Conservation (phyloP, 352 stramenopile genomes). For the Elongisporangium prolatum region DNA sequence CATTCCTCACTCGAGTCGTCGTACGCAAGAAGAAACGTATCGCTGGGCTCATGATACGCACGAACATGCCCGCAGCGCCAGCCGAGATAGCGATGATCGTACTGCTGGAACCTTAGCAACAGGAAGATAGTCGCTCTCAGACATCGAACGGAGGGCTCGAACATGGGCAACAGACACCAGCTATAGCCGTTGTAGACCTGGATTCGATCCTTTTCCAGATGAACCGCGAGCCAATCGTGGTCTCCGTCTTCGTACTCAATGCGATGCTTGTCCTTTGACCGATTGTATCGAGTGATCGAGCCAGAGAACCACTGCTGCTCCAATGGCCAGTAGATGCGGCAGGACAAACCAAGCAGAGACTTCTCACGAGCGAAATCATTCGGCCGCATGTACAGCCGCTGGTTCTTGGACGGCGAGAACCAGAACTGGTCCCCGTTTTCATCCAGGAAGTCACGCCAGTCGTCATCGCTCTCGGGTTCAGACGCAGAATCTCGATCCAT, state of each 20-base stretch:
- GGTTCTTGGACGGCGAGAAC: slow-evolving; percentile 73
- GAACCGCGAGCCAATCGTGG: slow-evolving; percentile 65
- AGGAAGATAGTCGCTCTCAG: slow-evolving; percentile 57
- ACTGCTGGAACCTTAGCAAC: slow-evolving; percentile 39
- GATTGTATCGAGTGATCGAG: slow-evolving; percentile 44
- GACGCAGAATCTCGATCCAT: slow-evolving; percentile 68
- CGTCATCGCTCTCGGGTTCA: slow-evolving; percentile 67
- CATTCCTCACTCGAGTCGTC: slow-evolving; percentile 39
- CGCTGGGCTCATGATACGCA: slow-evolving; percentile 47
- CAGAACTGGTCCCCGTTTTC: slow-evolving; percentile 64
- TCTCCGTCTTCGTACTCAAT: slow-evolving; percentile 75
- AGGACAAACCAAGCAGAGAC: slow-evolving; percentile 50
- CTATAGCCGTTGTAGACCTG: slow-evolving; percentile 67
- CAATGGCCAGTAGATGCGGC: slow-evolving; percentile 67
- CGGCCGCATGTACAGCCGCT: slow-evolving; percentile 54
- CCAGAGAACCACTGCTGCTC: slow-evolving; percentile 77
- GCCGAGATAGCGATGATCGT: slow-evolving; percentile 36
- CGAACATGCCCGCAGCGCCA: slow-evolving; percentile 47
- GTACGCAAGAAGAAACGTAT: slow-evolving; percentile 51
- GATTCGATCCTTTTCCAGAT: slow-evolving; percentile 31
- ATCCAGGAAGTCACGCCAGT: slow-evolving; percentile 71
- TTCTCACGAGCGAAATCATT: slow-evolving; percentile 54
- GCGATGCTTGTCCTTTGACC: slow-evolving; percentile 57
- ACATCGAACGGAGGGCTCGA: slow-evolving; percentile 39
- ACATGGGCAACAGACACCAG: slow-evolving; percentile 71